phyloP scores from a whole-genome alignment of 768 basidiomycete genomes.

The Russula brevipes region DNA sequence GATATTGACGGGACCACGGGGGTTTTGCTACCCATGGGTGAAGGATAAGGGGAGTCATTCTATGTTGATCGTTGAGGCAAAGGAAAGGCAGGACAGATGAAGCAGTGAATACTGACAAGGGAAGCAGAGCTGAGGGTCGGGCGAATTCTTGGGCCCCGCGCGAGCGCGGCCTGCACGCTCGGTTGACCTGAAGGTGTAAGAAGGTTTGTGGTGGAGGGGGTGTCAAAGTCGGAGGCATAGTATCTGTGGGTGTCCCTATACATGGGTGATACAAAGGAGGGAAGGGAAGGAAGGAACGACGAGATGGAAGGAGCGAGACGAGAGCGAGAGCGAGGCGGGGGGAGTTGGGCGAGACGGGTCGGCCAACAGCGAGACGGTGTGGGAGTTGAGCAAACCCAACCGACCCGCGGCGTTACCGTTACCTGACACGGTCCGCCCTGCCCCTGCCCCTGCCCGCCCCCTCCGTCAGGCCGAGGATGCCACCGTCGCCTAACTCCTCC shows the following conservation, averaged over 20 bases:
- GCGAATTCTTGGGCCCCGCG: conserved; percentile 37
- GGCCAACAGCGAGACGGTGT: too few relatives aligned
- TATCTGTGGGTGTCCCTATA: conserved; percentile 32
- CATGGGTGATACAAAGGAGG: conserved; percentile 25
- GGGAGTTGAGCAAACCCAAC: too few relatives aligned
- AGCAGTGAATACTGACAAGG: conserved; percentile 35
- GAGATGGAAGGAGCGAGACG: not conserved
- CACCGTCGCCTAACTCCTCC: conserved; percentile 34
- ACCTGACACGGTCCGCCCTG: not conserved
- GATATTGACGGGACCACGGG: conserved; percentile 28
- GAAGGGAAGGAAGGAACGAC: not conserved
- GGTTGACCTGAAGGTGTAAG: conserved; percentile 36
- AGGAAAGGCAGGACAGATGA: not conserved
- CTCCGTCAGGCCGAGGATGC: conserved; percentile 45
- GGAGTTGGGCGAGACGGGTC: too few relatives aligned
- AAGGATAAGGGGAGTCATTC: conserved; percentile 27
- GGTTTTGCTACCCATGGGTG: conserved; percentile 6
- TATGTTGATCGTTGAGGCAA: conserved; percentile 10
- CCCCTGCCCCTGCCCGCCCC: conserved; percentile 34
- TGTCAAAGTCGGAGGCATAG: conserved; percentile 41
- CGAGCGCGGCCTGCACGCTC: conserved; percentile 42
- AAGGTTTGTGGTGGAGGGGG: conserved; percentile 51
- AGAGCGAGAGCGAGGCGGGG: not conserved
- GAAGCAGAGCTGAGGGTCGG: conserved; percentile 39
- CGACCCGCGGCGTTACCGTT: not conserved